phyloP scores from a whole-genome alignment of 2,329 filamentous ascomycete species.

The Aspergillus chevalieri region DNA sequence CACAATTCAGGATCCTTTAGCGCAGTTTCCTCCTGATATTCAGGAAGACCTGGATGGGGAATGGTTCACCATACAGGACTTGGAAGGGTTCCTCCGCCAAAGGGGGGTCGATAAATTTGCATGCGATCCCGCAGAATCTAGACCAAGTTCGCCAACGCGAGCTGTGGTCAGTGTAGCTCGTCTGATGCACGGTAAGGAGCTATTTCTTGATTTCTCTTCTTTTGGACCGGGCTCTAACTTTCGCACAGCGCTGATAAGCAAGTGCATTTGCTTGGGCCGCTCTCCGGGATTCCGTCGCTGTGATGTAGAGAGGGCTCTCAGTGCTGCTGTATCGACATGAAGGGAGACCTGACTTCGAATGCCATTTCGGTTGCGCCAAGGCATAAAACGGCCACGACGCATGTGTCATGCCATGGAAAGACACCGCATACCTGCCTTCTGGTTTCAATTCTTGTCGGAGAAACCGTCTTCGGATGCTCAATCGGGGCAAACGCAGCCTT shows the following conservation, averaged over 20 bases:
- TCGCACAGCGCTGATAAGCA: slow-evolving; percentile 11
- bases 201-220: neutral
- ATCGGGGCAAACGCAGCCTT: too few relatives aligned
- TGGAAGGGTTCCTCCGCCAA: slow-evolving; percentile 16
- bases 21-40: slow-evolving; percentile 8
- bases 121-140: neutral
- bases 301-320: slow-evolving; percentile 17
- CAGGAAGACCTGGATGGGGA: slow-evolving; percentile 14
- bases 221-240: slow-evolving; percentile 1
- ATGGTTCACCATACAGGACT: slow-evolving; percentile 20
- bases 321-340: slow-evolving; percentile 4
- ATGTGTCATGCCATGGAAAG: neutral
- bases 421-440: too few relatives aligned
- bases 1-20: slow-evolving; percentile 10
- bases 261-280: slow-evolving; percentile 19
- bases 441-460: too few relatives aligned
- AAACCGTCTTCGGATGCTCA: too few relatives aligned
- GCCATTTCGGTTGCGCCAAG: neutral
- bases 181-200: slow-evolving; percentile 13
- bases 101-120: slow-evolving; percentile 10
- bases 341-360: neutral
- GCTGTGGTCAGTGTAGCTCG: slow-evolving; percentile 7
- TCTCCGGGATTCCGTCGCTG: slow-evolving; percentile 17
- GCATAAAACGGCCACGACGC: neutral
- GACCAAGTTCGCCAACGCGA: neutral